Percentiles rank a stretch among this genome's conserved stretches.
Conservation (phyloP, 768 basidiomycete species). For the Lactarius sanguifluus region DNA sequence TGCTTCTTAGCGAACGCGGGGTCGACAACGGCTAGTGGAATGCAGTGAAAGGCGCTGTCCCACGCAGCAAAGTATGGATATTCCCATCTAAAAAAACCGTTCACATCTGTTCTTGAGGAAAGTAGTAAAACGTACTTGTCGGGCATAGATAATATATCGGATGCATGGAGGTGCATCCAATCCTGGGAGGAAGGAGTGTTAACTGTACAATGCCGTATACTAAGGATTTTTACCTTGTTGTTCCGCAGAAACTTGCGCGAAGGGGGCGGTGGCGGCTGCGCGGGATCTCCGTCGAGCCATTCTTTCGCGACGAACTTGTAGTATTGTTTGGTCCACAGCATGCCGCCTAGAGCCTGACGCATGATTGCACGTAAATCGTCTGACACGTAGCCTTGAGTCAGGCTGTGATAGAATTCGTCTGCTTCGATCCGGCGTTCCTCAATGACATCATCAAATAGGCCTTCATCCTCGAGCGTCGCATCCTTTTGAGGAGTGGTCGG, state of each 20-base stretch:
- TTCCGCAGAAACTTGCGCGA: constrained; percentile 74
- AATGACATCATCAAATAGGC: constrained; percentile 80
- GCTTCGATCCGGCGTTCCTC: constrained; percentile 92
- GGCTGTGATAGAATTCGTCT: constrained; percentile 88
- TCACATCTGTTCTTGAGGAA: not conserved
- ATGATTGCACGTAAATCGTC: constrained; percentile 95
- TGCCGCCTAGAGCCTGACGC: constrained; percentile 93
- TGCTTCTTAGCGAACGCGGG: constrained; percentile 97
- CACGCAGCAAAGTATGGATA: constrained; percentile 99
- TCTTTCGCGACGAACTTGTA: constrained; percentile 96
- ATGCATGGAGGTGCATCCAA: constrained; percentile 95
- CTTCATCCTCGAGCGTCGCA: constrained; percentile 81
- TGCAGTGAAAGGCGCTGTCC: constrained; percentile 99
- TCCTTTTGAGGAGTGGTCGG: constrained; percentile 73
- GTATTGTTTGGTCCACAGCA: constrained; percentile 99
- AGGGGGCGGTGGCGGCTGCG: constrained; percentile 91
- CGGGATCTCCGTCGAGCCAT: constrained; percentile 94
- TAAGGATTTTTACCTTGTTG: constrained; percentile 56
- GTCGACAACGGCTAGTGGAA: constrained; percentile 95
- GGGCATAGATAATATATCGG: constrained; percentile 97
- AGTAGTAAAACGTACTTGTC: constrained; percentile 70
- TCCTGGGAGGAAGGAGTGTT: constrained; percentile 49
- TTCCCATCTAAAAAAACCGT: constrained; percentile 68
- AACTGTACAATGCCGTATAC: not conserved
- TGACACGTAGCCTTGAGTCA: constrained; percentile 80